Evolutionary conservation across 345 rosid species (phyloP).

Genomic region (Eucalyptus rudis): DNA sequence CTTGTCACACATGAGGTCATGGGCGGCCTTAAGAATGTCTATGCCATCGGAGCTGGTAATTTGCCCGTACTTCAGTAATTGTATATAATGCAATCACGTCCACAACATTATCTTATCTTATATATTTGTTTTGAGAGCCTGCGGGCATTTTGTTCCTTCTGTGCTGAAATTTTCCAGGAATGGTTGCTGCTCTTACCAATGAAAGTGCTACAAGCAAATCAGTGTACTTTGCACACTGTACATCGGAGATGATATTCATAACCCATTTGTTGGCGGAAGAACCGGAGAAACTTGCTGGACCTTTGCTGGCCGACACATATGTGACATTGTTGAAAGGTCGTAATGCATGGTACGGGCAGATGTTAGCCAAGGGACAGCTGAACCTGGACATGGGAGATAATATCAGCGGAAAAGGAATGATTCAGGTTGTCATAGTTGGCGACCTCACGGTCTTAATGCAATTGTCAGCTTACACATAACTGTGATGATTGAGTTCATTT

Average conservation of each 20-base stretch:
- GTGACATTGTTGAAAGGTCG: slow-evolving; percentile 78
- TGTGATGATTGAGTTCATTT: not conserved
- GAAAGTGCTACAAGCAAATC: slow-evolving; percentile 90
- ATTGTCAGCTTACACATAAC: not conserved
- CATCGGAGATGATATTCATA: slow-evolving; percentile 81
- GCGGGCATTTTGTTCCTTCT: not conserved
- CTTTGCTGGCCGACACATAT: slow-evolving; percentile 71
- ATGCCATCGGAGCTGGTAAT: slow-evolving; percentile 85
- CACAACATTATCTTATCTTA: not conserved
- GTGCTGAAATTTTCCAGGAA: slow-evolving; percentile 31
- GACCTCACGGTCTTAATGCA: not conserved
- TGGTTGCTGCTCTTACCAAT: slow-evolving; percentile 71
- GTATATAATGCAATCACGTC: not conserved
- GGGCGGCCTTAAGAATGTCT: slow-evolving; percentile 86
- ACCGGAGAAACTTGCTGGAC: slow-evolving; percentile 83
- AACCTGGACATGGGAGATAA: slow-evolving; percentile 76
- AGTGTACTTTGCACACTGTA: slow-evolving; percentile 75
- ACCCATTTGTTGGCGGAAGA: slow-evolving; percentile 76
- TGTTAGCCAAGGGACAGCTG: slow-evolving; percentile 67
- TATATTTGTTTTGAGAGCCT: not conserved
- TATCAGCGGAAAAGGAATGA: slow-evolving; percentile 80
- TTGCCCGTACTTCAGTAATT: not conserved
- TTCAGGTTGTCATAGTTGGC: slow-evolving; percentile 35
- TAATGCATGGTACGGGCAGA: slow-evolving; percentile 83
- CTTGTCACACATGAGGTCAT: slow-evolving; percentile 78